These are phyloP conservation scores for Saitozyma podzolica DNA, from an alignment of 768 basidiomycete species.

Conservation along the genomic window DNA sequence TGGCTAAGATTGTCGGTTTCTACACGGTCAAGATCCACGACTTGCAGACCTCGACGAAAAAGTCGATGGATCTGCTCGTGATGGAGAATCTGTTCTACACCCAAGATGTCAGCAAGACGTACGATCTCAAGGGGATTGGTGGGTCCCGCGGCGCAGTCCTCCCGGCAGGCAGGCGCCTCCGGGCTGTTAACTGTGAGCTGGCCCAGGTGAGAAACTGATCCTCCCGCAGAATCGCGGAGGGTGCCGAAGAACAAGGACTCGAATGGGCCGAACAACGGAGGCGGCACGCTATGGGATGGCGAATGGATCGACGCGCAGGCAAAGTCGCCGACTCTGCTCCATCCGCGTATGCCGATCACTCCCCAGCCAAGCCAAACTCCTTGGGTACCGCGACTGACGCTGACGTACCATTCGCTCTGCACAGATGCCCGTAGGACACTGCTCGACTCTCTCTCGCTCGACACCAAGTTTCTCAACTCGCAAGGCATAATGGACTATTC, in stretches of 20 bases:
- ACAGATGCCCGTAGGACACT: slow-evolving; percentile 68
- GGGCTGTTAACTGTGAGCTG: neutral
- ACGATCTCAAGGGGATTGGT: slow-evolving; percentile 79
- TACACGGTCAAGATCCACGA: slow-evolving; percentile 76
- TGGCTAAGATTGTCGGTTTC: slow-evolving; percentile 79
- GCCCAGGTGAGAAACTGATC: slow-evolving; percentile 2
- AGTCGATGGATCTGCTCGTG: slow-evolving; percentile 72
- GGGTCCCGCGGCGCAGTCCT: slow-evolving; percentile 1
- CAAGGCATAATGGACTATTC: slow-evolving; percentile 88
- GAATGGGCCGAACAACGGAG: slow-evolving; percentile 8
- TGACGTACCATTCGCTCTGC: slow-evolving; percentile 1
- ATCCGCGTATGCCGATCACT: slow-evolving; percentile 55
- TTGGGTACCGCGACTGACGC: neutral
- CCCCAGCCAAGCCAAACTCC: neutral
- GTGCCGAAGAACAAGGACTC: slow-evolving; percentile 19
- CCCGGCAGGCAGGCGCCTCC: neutral
- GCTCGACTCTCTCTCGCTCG: slow-evolving; percentile 66
- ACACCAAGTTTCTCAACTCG: slow-evolving; percentile 70
- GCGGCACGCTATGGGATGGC: slow-evolving; percentile 72
- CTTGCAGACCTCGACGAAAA: slow-evolving; percentile 67
- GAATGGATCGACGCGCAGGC: slow-evolving; percentile 85
- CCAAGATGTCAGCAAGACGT: slow-evolving; percentile 67
- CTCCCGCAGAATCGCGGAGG: slow-evolving; percentile 18
- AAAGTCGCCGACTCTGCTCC: slow-evolving; percentile 64
- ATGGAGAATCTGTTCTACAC: slow-evolving; percentile 84